A percentile compares a stretch with the other conserved stretches of the same genome.
These are phyloP conservation scores for Amanita exitialis DNA, from an alignment of 768 basidiomycete genomes.

Conservation along the genomic window DNA sequence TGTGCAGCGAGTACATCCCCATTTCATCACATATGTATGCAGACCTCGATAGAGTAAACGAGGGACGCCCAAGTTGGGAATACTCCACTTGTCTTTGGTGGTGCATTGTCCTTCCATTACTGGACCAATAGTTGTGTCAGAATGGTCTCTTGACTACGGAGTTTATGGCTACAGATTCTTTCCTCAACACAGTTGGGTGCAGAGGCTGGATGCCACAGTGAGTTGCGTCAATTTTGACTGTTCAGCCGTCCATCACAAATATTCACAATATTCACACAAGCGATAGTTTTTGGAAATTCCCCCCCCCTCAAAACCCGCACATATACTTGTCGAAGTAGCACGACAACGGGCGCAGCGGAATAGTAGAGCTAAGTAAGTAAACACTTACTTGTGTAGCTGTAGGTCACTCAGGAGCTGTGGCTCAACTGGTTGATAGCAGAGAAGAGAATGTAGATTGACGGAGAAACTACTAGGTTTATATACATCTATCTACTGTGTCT, in stretches of 20 bases:
- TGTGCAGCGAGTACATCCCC: constrained; percentile 49
- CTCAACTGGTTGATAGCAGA: no score
- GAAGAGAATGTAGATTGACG: no score
- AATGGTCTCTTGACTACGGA: constrained; percentile 52
- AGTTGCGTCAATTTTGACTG: constrained; percentile 14
- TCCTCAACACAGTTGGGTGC: no score
- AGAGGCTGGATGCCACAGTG: constrained; percentile 66
- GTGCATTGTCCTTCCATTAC: constrained; percentile 9
- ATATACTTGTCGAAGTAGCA: no score
- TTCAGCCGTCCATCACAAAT: neutral
- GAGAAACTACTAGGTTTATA: no score
- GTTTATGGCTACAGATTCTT: constrained; percentile 50
- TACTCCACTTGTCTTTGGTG: constrained; percentile 31
- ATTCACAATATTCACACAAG: neutral
- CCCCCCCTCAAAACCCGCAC: no score
- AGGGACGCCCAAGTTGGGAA: constrained; percentile 24
- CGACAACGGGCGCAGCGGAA: no score
- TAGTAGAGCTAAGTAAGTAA: no score
- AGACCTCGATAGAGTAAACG: constrained; percentile 55
- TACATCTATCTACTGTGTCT: no score
- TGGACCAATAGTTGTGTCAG: constrained; percentile 11
- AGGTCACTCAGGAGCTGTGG: no score
- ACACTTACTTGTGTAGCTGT: no score
- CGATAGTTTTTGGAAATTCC: no score
- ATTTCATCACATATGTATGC: neutral